Percentiles rank a stretch among this genome's conserved stretches.
phyloP scores from a whole-genome alignment of 2,329 filamentous ascomycete genomes.

The Pseudogymnoascus sp. region DNA sequence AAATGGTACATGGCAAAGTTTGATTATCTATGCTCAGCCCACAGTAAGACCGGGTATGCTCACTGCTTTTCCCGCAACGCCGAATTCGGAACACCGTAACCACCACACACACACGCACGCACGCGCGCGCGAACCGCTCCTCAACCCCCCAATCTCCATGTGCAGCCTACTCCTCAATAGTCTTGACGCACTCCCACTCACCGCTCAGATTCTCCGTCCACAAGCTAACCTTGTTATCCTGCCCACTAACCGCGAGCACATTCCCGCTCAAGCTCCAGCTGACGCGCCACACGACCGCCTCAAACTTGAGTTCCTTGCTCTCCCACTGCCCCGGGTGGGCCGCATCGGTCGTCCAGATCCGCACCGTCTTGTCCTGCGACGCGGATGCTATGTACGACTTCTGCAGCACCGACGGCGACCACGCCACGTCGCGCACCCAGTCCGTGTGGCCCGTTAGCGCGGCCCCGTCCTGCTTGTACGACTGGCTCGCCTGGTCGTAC shows the following conservation, averaged over 20 bases:
- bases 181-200: slow-evolving; percentile 96
- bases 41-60: slow-evolving; percentile 12
- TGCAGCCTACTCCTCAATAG: slow-evolving; percentile 68
- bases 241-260: slow-evolving; percentile 84
- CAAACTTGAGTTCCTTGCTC: slow-evolving; percentile 77
- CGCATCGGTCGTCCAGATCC: slow-evolving; percentile 84
- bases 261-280: slow-evolving; percentile 98
- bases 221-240: slow-evolving; percentile 91
- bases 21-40: slow-evolving; percentile 11
- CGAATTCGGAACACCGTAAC: slow-evolving; percentile 10
- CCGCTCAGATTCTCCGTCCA: slow-evolving; percentile 98
- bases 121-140: no score
- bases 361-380: slow-evolving; percentile 91
- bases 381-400: slow-evolving; percentile 96
- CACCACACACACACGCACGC: background rate
- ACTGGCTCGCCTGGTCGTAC: slow-evolving; percentile 55
- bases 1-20: slow-evolving; percentile 11
- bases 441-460: slow-evolving; percentile 75
- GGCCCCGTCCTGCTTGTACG: slow-evolving; percentile 53
- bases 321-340: slow-evolving; percentile 66
- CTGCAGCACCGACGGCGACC: slow-evolving; percentile 88
- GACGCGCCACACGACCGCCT: slow-evolving; percentile 85
- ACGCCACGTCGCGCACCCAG: slow-evolving; percentile 96
- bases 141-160: background rate
- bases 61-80: slow-evolving; percentile 15